Conservation (phyloP, 176 grass and related monocot genomes). For the Bolboschoenus planiculmis region DNA sequence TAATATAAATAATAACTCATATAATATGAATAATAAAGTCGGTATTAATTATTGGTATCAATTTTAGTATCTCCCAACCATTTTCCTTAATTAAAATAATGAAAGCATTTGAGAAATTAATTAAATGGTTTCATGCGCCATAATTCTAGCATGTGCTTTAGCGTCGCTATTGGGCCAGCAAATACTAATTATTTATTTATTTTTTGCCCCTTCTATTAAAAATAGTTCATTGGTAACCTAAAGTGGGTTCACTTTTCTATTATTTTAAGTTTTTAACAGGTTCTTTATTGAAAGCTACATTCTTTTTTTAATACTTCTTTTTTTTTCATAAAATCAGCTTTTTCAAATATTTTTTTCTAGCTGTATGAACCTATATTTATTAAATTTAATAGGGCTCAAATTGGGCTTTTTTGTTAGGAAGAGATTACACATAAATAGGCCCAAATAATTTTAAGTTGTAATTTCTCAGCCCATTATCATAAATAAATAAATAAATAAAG, state of each 20-base stretch:
- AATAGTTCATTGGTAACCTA: conserved; percentile 15
- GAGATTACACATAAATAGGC: background rate
- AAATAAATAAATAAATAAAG: too few species aligned
- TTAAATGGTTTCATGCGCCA: conserved; percentile 12
- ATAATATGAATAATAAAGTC: too few species aligned
- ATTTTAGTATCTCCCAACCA: too few species aligned
- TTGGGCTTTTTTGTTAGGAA: background rate
- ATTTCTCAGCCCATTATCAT: background rate
- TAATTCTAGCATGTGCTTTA: conserved; percentile 22
- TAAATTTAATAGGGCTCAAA: background rate
- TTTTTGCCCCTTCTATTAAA: background rate
- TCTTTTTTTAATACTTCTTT: background rate
- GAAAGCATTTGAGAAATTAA: conserved; percentile 15
- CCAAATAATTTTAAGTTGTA: background rate
- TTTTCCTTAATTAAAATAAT: too few species aligned
- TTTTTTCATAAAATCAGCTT: background rate
- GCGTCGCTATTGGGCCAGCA: conserved; percentile 1
- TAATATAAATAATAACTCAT: too few species aligned
- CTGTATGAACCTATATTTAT: background rate
- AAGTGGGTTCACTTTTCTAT: conserved; percentile 6
- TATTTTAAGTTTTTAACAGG: background rate
- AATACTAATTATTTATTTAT: background rate
- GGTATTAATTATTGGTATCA: too few species aligned
- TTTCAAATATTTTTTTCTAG: too few species aligned
- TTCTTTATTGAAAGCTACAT: background rate